These are phyloP conservation scores for Ogataea methylovora DNA, from an alignment of 805 yeast species.

Conservation along the genomic window DNA sequence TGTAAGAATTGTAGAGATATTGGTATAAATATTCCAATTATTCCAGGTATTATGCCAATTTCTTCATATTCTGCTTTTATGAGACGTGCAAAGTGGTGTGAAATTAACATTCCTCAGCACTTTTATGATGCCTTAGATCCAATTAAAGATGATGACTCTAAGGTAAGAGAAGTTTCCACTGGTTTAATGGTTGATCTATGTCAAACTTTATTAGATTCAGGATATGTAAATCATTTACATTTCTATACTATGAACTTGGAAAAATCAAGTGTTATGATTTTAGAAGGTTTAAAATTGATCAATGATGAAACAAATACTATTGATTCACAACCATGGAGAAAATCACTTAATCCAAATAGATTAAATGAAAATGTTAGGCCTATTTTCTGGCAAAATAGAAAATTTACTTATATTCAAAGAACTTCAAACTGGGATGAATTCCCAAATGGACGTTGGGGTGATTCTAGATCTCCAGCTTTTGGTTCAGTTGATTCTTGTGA, in stretches of 20 bases:
- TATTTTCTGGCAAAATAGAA: slow-evolving; percentile 93
- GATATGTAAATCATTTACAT: slow-evolving; percentile 78
- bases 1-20: slow-evolving; percentile 57
- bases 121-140: slow-evolving; percentile 69
- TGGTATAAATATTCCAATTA: slow-evolving; percentile 79
- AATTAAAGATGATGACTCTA: slow-evolving; percentile 82
- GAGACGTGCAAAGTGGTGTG: slow-evolving; percentile 94
- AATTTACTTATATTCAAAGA: slow-evolving; percentile 79
- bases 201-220: slow-evolving; percentile 56
- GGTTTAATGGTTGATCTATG: slow-evolving; percentile 82
- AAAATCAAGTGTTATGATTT: slow-evolving; percentile 79
- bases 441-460: slow-evolving; percentile 99
- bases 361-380: slow-evolving; percentile 82
- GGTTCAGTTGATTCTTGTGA: slow-evolving; percentile 84
- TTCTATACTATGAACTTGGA: slow-evolving; percentile 98
- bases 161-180: slow-evolving; percentile 81
- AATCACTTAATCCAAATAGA: slow-evolving; percentile 75
- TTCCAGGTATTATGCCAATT: slow-evolving; percentile 98
- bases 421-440: slow-evolving; percentile 97
- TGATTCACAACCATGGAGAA: slow-evolving; percentile 73
- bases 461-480: slow-evolving; percentile 94
- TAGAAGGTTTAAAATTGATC: slow-evolving; percentile 61
- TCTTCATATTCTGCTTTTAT: slow-evolving; percentile 89
- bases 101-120: slow-evolving; percentile 67
- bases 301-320: slow-evolving; percentile 18